These are phyloP conservation scores for Didymella sp. DNA, from an alignment of 2,329 filamentous ascomycete species.

Conservation along the genomic window DNA sequence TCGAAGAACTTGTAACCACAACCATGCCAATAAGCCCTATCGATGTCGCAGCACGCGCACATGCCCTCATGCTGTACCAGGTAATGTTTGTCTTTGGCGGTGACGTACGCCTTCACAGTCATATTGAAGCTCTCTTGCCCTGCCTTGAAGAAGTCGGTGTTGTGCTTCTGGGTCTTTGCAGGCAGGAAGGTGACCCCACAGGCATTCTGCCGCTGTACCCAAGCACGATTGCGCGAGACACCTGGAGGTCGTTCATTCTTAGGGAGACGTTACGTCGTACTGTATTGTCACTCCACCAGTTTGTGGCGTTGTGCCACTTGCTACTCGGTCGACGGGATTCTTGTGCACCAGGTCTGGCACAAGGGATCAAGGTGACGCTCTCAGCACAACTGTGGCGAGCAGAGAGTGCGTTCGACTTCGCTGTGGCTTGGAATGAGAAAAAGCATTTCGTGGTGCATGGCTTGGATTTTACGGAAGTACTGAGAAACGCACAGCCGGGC, in stretches of 20 bases:
- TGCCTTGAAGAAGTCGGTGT: constrained; percentile 26
- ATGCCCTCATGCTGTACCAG: constrained; percentile 42
- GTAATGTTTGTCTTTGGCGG: constrained; percentile 40
- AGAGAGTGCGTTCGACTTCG: constrained; percentile 40
- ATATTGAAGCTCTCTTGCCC: constrained; percentile 27
- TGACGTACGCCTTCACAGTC: constrained; percentile 30
- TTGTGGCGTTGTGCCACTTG: constrained; percentile 42
- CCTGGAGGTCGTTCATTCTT: constrained; percentile 62
- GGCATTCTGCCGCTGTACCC: constrained; percentile 49
- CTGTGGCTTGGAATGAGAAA: constrained; percentile 41
- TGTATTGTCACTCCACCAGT: constrained; percentile 57
- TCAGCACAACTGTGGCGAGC: constrained; percentile 44
- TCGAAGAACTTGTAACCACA: constrained; percentile 52
- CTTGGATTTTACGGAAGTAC: constrained; percentile 36
- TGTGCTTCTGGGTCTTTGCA: constrained; percentile 15
- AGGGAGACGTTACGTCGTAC: constrained; percentile 63
- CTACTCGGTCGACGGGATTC: constrained; percentile 21
- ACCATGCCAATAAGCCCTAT: constrained; percentile 19
- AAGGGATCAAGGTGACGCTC: constrained; percentile 29
- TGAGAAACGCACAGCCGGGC: constrained; percentile 30
- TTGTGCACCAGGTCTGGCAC: constrained; percentile 21
- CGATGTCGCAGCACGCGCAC: constrained; percentile 38
- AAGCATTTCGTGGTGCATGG: constrained; percentile 39
- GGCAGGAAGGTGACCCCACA: constrained; percentile 23
- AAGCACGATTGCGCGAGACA: constrained; percentile 46